Evolutionary conservation across 2,329 filamentous ascomycete genomes (phyloP).

Genomic region (Cryphonectria naterciae): DNA sequence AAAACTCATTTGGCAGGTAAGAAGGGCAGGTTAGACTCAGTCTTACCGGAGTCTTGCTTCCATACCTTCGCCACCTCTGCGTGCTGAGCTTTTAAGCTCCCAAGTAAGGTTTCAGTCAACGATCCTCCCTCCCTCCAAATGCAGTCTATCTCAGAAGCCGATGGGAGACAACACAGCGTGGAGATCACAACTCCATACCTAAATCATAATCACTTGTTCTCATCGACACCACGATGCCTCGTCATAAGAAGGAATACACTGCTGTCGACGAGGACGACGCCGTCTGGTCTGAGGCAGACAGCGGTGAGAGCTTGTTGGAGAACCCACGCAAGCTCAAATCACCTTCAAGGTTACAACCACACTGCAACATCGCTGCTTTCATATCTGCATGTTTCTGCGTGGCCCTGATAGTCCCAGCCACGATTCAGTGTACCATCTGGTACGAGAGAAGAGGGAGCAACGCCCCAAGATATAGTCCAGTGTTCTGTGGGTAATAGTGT

Average conservation of each 20-base stretch:
- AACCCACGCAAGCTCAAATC: neutral
- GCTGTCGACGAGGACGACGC: constrained; percentile 7
- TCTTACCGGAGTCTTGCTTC: neutral
- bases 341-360: neutral
- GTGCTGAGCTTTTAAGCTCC: neutral
- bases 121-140: neutral
- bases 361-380: neutral
- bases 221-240: neutral
- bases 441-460: constrained; percentile 13
- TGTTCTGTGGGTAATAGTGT: neutral
- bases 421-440: constrained; percentile 6
- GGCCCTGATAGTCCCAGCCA: neutral
- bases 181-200: too few species aligned
- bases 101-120: neutral
- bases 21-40: neutral
- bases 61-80: neutral
- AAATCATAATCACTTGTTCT: neutral
- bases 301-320: neutral
- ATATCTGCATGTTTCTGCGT: neutral
- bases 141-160: neutral
- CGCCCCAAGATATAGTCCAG: constrained; percentile 1
- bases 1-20: neutral
- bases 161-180: neutral
- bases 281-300: constrained; percentile 10
- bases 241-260: neutral